These are phyloP conservation scores for Kandelia obovata DNA, from an alignment of 345 rosid genomes.

Conservation along the genomic window DNA sequence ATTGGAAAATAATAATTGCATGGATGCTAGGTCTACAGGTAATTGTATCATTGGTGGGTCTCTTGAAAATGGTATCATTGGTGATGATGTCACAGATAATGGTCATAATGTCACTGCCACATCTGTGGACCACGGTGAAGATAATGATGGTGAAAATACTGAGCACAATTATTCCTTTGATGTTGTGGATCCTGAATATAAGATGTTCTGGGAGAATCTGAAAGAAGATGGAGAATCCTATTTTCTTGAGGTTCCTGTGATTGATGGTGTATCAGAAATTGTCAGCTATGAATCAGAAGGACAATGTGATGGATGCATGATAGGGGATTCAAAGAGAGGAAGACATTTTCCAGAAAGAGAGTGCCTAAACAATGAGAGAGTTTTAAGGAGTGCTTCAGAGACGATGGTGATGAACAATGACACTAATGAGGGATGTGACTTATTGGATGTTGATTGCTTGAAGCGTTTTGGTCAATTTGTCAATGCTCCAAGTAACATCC, in stretches of 20 bases:
- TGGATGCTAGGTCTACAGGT: neutral
- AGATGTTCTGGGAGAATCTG: conserved; percentile 27
- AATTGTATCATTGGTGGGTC: neutral
- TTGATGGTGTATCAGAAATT: conserved; percentile 9
- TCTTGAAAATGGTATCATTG: neutral
- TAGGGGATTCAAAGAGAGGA: neutral
- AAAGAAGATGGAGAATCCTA: conserved; percentile 22
- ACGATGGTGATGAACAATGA: neutral
- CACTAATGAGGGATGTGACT: neutral
- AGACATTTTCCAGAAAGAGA: neutral
- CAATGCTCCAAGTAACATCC: neutral
- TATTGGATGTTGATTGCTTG: conserved; percentile 16
- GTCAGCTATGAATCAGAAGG: neutral
- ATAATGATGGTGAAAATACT: neutral
- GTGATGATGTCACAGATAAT: neutral
- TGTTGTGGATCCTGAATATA: conserved; percentile 34
- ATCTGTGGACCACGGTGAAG: too few relatives aligned
- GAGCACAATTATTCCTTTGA: neutral
- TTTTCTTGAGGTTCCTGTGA: conserved; percentile 20
- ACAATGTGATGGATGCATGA: neutral
- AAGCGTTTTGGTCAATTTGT: neutral
- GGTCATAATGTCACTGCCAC: too few relatives aligned
- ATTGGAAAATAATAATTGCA: neutral
- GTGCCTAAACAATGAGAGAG: neutral
- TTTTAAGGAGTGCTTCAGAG: neutral